phyloP scores from a whole-genome alignment of 371 early-diverging fungal species.

The Lichtheimia ornata region DNA sequence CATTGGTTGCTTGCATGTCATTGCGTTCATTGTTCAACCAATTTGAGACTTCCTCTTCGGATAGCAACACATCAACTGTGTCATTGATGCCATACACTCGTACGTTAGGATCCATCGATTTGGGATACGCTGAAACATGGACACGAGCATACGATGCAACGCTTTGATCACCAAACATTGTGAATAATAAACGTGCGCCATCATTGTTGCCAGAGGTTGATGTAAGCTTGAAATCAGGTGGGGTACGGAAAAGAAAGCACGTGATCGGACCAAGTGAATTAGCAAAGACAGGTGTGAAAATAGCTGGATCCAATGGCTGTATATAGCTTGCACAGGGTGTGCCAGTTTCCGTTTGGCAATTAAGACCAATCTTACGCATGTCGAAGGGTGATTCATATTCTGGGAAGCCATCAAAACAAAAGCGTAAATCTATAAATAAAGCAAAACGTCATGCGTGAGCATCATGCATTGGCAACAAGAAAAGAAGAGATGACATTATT shows the following conservation, averaged over 20 bases:
- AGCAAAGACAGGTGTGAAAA: conserved; percentile 38
- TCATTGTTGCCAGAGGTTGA: conserved; percentile 44
- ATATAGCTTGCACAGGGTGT: conserved; percentile 32
- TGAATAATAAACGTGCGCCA: conserved; percentile 43
- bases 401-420: conserved; percentile 50
- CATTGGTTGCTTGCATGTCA: conserved; percentile 40
- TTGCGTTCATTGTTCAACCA: conserved; percentile 46
- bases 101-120: conserved; percentile 47
- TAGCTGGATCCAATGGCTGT: conserved; percentile 32
- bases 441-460: not conserved
- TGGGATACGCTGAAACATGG: conserved; percentile 47
- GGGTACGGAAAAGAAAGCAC: conserved; percentile 43
- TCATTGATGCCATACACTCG: conserved; percentile 31
- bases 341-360: conserved; percentile 43
- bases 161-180: conserved; percentile 38
- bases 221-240: conserved; percentile 31
- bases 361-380: conserved; percentile 30
- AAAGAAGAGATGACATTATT: not conserved
- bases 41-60: conserved; percentile 25
- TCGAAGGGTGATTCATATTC: conserved; percentile 14
- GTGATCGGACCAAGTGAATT: conserved; percentile 40
- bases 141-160: conserved; percentile 29
- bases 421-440: conserved; percentile 40
- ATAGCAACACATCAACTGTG: conserved; percentile 21
- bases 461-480: not conserved